Percentiles rank a stretch among this genome's conserved stretches.
Conservation (phyloP, 768 basidiomycete species). For the Russula sp. region DNA sequence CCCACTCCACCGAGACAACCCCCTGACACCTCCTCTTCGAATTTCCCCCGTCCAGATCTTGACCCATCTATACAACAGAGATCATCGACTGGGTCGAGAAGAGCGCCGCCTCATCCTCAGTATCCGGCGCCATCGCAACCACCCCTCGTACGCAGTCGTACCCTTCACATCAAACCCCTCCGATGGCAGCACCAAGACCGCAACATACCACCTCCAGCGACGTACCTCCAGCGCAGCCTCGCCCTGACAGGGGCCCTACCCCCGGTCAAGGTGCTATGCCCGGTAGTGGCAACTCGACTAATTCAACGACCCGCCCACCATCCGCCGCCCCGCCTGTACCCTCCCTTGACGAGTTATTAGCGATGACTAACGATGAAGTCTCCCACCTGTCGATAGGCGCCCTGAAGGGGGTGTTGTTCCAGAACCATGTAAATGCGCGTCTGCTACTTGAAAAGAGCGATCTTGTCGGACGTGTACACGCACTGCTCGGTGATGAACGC, state of each 20-base stretch:
- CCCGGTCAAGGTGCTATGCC: conserved; percentile 12
- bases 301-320: conserved; percentile 6
- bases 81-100: conserved; percentile 29
- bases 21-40: conserved; percentile 16
- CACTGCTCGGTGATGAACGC: conserved; percentile 62
- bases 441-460: conserved; percentile 83
- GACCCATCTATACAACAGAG: conserved; percentile 33
- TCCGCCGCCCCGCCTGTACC: conserved; percentile 40
- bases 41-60: conserved; percentile 32
- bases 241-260: conserved; percentile 4
- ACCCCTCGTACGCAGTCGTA: conserved; percentile 30
- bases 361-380: conserved; percentile 57
- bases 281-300: conserved; percentile 7
- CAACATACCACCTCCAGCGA: conserved; percentile 5
- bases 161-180: conserved; percentile 27
- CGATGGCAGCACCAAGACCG: conserved; percentile 15
- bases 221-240: not conserved
- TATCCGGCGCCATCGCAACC: conserved; percentile 32
- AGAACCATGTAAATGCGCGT: conserved; percentile 68
- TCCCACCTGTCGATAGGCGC: conserved; percentile 59
- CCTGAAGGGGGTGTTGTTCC: conserved; percentile 78
- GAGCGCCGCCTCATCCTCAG: conserved; percentile 33
- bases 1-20: conserved; percentile 31
- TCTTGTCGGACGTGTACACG: conserved; percentile 66
- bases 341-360: conserved; percentile 64